Conservation (phyloP, 495 filamentous ascomycete genomes). For the Elasticomyces elasticus region DNA sequence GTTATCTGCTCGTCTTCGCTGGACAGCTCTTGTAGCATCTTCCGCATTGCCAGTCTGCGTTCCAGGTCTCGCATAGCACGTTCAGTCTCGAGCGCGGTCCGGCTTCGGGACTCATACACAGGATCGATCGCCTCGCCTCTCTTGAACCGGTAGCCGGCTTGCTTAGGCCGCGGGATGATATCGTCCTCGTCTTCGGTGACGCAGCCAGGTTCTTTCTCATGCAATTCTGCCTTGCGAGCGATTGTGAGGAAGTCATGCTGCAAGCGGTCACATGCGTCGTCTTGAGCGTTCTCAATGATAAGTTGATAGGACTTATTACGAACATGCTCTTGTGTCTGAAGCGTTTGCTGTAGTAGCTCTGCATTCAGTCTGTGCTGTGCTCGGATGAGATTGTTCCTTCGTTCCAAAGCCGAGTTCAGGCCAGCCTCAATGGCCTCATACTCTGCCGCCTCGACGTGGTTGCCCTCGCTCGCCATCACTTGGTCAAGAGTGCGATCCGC, state of each 20-base stretch:
- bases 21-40: slow-evolving; percentile 4
- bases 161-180: slow-evolving; percentile 13
- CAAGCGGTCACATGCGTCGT: neutral
- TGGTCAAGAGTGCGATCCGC: slow-evolving; percentile 25
- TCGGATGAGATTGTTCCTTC: slow-evolving; percentile 15
- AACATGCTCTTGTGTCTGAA: slow-evolving; percentile 2
- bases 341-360: neutral
- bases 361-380: slow-evolving; percentile 8
- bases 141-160: slow-evolving; percentile 10
- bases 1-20: slow-evolving; percentile 1
- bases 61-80: slow-evolving; percentile 6
- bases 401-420: slow-evolving; percentile 18
- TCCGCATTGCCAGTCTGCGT: slow-evolving; percentile 3
- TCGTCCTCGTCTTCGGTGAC: slow-evolving; percentile 20
- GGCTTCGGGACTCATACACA: slow-evolving; percentile 13
- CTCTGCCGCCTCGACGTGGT: slow-evolving; percentile 24
- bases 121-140: slow-evolving; percentile 2
- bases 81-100: slow-evolving; percentile 8
- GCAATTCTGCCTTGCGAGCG: slow-evolving; percentile 4
- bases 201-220: neutral
- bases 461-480: slow-evolving; percentile 24
- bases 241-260: slow-evolving; percentile 12
- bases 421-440: slow-evolving; percentile 20
- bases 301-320: neutral
- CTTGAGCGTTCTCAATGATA: slow-evolving; percentile 1